Evolutionary conservation across 106 monocot genomes (phyloP).

Genomic region (Chionographis japonica): DNA sequence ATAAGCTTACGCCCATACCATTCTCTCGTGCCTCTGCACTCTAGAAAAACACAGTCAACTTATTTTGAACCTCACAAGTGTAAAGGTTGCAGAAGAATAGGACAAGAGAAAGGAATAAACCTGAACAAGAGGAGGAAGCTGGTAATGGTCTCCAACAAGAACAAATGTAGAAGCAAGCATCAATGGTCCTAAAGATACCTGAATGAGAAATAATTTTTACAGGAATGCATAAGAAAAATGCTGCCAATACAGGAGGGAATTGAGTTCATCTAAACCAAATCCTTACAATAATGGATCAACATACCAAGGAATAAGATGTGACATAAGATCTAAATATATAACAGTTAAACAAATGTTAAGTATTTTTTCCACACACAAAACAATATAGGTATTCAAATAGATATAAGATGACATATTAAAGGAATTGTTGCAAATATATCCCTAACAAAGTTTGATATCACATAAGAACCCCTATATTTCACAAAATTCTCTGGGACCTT

Average conservation of each 20-base stretch:
- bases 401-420: too few relatives aligned
- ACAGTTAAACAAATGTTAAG: too few relatives aligned
- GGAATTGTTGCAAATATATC: too few relatives aligned
- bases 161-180: conserved; percentile 96
- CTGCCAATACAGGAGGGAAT: not conserved
- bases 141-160: conserved; percentile 98
- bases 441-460: too few relatives aligned
- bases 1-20: conserved; percentile 87
- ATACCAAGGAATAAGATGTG: too few relatives aligned
- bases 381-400: too few relatives aligned
- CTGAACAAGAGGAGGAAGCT: conserved; percentile 96
- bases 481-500: too few relatives aligned
- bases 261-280: too few relatives aligned
- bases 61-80: not conserved
- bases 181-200: conserved; percentile 95
- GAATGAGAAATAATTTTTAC: conserved; percentile 1
- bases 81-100: not conserved
- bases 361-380: too few relatives aligned
- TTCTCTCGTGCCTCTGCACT: conserved; percentile 88
- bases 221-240: not conserved
- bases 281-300: too few relatives aligned
- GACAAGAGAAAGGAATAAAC: conserved; percentile 12
- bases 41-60: conserved; percentile 31
- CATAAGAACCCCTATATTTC: too few relatives aligned
- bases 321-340: too few relatives aligned